A percentile compares a stretch with the other conserved stretches of the same genome.
phyloP scores from a whole-genome alignment of 2,329 filamentous ascomycete species.

The Colletotrichum godetiae region DNA sequence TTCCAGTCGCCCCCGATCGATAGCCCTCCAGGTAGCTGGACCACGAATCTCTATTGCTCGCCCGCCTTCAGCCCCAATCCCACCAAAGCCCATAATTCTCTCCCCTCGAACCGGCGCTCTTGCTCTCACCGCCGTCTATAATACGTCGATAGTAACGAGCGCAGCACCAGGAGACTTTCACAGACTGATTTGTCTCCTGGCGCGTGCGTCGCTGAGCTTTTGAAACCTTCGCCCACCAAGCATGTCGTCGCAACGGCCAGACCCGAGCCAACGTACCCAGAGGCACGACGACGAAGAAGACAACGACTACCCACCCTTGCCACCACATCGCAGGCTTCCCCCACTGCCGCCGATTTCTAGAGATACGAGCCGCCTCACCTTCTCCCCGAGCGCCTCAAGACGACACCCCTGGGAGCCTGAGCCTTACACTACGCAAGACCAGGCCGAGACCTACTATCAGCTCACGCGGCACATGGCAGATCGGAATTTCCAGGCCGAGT shows the following conservation, averaged over 20 bases:
- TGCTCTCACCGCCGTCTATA: neutral
- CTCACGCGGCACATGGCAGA: conserved; percentile 32
- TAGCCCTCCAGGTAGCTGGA: neutral
- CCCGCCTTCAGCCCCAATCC: neutral
- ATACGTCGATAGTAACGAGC: neutral
- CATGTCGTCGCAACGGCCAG: conserved; percentile 36
- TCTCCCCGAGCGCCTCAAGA: conserved; percentile 9
- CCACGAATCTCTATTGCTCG: neutral
- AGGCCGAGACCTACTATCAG: conserved; percentile 10
- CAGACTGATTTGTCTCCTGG: neutral
- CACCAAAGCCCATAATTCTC: conserved; percentile 17
- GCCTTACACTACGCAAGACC: conserved; percentile 10
- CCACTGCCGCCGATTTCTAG: conserved; percentile 40
- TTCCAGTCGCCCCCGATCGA: neutral
- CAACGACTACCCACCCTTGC: conserved; percentile 45
- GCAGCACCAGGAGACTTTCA: neutral
- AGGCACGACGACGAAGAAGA: conserved; percentile 41
- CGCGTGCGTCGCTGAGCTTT: conserved; percentile 37
- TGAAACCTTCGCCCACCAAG: conserved; percentile 18
- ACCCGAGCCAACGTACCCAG: conserved; percentile 40
- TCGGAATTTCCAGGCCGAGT: conserved; percentile 35
- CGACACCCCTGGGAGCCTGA: conserved; percentile 27
- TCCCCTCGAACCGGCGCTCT: neutral
- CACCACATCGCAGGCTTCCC: conserved; percentile 44
- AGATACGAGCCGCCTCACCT: conserved; percentile 1